These are phyloP conservation scores for Smittium culicis DNA, from an alignment of 371 early-diverging fungal genomes.

Conservation along the genomic window DNA sequence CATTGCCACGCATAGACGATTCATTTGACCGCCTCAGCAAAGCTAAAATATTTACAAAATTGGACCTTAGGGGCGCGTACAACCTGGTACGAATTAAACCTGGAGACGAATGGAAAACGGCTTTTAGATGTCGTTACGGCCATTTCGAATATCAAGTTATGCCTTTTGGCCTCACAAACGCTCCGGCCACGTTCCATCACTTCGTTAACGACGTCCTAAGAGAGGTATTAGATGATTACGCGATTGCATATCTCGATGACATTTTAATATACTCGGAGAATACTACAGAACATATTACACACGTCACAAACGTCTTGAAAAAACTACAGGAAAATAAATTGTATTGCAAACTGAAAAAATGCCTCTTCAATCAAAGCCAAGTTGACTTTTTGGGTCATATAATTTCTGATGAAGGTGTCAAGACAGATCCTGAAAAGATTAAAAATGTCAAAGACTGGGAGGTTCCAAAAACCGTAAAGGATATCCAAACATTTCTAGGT, in stretches of 20 bases:
- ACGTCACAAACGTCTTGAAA: slow-evolving; percentile 19
- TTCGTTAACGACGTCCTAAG: slow-evolving; percentile 7
- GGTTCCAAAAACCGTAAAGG: slow-evolving; percentile 4
- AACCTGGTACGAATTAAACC: slow-evolving; percentile 24
- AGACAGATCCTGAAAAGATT: not conserved
- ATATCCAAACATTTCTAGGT: slow-evolving; percentile 1
- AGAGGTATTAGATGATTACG: slow-evolving; percentile 7
- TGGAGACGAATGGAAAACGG: slow-evolving; percentile 32
- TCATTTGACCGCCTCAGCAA: slow-evolving; percentile 23
- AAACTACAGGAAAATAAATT: slow-evolving; percentile 17
- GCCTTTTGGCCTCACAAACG: slow-evolving; percentile 32
- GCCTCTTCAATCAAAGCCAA: slow-evolving; percentile 27
- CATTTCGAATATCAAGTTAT: slow-evolving; percentile 34
- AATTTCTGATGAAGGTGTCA: slow-evolving; percentile 12
- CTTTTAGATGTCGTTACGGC: slow-evolving; percentile 34
- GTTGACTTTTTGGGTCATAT: slow-evolving; percentile 34
- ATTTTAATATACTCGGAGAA: slow-evolving; percentile 12
- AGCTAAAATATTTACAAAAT: slow-evolving; percentile 19
- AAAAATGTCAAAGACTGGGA: slow-evolving; percentile 3
- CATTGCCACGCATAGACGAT: slow-evolving; percentile 28
- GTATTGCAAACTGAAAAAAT: slow-evolving; percentile 36
- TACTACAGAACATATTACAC: slow-evolving; percentile 12
- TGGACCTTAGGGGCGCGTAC: slow-evolving; percentile 29
- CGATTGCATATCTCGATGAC: slow-evolving; percentile 14
- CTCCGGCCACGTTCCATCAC: slow-evolving; percentile 25